Base-by-base conservation (phyloP, 2,329 filamentous ascomycete genomes). In the Penicillium vulpinum region DNA sequence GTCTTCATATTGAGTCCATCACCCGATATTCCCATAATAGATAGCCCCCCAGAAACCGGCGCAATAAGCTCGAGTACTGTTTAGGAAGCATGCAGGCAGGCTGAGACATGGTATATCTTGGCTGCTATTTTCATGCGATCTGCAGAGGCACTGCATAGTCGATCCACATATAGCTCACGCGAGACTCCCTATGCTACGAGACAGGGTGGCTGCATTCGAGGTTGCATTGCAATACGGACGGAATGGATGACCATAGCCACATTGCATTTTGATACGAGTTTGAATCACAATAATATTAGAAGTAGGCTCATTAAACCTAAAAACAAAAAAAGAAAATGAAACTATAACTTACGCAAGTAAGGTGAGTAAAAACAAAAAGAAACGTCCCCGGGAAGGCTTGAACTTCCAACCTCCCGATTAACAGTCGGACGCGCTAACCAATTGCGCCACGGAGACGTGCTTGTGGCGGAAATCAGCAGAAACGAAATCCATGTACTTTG, bases 301-400 rank as follows among this genome's bases (percentile, higher is more conserved):
- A 28, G 31, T 48, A 33, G 39, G 0, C 29, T 35, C 8, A n/a
- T 38, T 2, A 33, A 7, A 26, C 5, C 2, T 15, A 15, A 31
- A 40, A 16, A 29, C 4, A 24, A 11, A 21, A 10, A 4, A 29
- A 35, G 11, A 22, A 15, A 16, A 8, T n/a, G 16, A 18, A 7
- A 51, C 29, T 11, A 31, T 10, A 38, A 36, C n/a, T n/a, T n/a
- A n/a, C n/a, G 18, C 4, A 35, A 24, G 28, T n/a, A n/a, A 22
- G 10, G 13, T 1, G 21, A 39, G 16, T 45, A 39, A 33, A n/a
- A 22, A 13, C 28, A 58, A 66, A 65, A 64, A 64, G 24, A 56
- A 56, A 45, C 72, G 72, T 73, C 70, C 72, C 72, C 68, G 72
- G 70, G 71, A 74, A 74, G 71, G 72, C 71, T 75, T 69, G 72